Conservation (phyloP, 108 stramenopile genomes). For the Stephanodiscus minutulus region DNA sequence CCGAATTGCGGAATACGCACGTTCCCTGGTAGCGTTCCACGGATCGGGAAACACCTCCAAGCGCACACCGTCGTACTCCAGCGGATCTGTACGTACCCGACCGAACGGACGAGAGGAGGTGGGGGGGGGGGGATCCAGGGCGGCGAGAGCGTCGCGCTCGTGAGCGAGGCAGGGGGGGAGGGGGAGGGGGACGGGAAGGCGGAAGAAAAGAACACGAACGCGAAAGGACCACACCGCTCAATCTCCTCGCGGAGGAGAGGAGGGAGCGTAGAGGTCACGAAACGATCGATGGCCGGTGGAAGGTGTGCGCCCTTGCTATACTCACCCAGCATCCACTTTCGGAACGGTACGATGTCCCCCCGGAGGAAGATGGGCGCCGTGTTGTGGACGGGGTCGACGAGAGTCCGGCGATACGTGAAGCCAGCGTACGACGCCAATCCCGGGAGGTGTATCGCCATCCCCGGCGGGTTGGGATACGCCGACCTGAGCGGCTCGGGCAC, state of each 20-base stretch:
- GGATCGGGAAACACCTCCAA: constrained; percentile 78
- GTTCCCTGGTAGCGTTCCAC: constrained; percentile 77
- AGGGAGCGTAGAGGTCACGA: too few relatives aligned
- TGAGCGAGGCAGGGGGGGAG: too few relatives aligned
- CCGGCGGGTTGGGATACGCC: constrained; percentile 43
- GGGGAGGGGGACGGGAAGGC: background rate
- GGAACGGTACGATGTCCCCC: constrained; percentile 70
- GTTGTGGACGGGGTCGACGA: constrained; percentile 79
- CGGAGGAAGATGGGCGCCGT: constrained; percentile 78
- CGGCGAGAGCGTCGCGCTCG: background rate
- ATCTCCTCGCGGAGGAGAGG: too few relatives aligned
- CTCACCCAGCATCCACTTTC: constrained; percentile 66
- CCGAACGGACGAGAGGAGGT: too few relatives aligned
- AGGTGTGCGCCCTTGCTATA: constrained; percentile 37
- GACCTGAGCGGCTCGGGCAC: constrained; percentile 57
- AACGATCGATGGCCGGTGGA: too few relatives aligned
- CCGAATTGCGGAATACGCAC: constrained; percentile 59
- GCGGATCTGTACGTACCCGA: constrained; percentile 50
- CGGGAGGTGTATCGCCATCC: constrained; percentile 63
- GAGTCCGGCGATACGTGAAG: constrained; percentile 68
- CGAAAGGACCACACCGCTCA: too few relatives aligned
- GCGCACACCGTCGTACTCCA: constrained; percentile 34
- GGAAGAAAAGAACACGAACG: too few relatives aligned
- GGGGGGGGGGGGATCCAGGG: background rate
- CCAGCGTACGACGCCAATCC: constrained; percentile 80